These are phyloP conservation scores for Penicillium aurantiogriseum DNA, from an alignment of 2,329 filamentous ascomycete species.

Conservation along the genomic window DNA sequence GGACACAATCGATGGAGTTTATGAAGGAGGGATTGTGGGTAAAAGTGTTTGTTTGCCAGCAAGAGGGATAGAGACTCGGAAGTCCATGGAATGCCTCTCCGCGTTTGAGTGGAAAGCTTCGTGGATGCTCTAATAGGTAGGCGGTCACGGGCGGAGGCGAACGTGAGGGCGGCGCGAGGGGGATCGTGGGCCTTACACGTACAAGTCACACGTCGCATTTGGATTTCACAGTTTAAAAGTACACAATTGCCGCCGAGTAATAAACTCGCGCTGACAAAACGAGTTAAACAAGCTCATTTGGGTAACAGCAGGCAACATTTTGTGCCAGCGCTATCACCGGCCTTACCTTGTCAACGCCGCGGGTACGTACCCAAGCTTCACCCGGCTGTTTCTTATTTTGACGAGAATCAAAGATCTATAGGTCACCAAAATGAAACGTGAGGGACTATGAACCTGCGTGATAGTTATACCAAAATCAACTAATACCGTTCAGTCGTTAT, in stretches of 20 bases:
- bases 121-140: constrained; percentile 17
- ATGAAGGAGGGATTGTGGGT: not conserved
- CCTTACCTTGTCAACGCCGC: not conserved
- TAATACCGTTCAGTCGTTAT: constrained; percentile 67
- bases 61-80: constrained; percentile 14
- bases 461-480: not conserved
- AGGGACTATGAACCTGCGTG: not conserved
- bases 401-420: not conserved
- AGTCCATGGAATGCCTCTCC: constrained; percentile 16
- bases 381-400: not conserved
- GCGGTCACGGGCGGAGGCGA: constrained; percentile 17
- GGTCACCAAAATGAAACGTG: constrained; percentile 4
- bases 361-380: not conserved
- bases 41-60: constrained; percentile 7
- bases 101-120: constrained; percentile 24
- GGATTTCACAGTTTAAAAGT: not conserved
- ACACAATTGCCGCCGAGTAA: not conserved
- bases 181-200: not conserved
- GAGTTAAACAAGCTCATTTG: not conserved
- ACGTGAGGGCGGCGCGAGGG: constrained; percentile 4
- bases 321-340: not conserved
- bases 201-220: not conserved
- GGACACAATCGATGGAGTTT: constrained; percentile 6
- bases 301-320: not conserved
- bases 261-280: not conserved